Percentiles rank a stretch among this genome's conserved stretches.
phyloP scores from a whole-genome alignment of 306 rosid genomes.

The Gleditsia sinensis region DNA sequence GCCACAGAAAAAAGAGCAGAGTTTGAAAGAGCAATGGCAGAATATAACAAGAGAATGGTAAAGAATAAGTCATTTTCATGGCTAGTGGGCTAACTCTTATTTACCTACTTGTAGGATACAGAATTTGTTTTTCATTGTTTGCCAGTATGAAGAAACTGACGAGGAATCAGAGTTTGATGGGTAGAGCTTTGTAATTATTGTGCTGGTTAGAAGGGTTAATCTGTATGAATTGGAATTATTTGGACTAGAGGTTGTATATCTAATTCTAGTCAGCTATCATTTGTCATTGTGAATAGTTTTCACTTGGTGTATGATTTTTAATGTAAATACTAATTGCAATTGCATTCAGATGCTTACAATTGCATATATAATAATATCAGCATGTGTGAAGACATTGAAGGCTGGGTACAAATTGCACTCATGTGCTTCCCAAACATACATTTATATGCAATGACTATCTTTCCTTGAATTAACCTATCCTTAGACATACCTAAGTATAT shows the following conservation, averaged over 20 bases:
- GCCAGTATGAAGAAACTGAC: conserved; percentile 45
- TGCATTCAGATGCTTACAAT: conserved; percentile 1
- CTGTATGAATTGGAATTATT: background rate
- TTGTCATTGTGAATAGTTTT: background rate
- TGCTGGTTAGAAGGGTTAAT: background rate
- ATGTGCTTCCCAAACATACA: background rate
- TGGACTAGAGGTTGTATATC: conserved; percentile 25
- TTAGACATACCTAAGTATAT: background rate
- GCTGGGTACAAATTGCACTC: background rate
- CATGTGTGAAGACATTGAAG: background rate
- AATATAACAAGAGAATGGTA: conserved; percentile 55
- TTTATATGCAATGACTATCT: too few species aligned
- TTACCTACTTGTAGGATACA: background rate
- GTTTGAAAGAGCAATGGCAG: conserved; percentile 57
- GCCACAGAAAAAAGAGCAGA: conserved; percentile 65
- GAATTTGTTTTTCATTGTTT: background rate
- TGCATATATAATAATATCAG: conserved; percentile 14
- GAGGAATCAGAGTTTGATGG: conserved; percentile 39
- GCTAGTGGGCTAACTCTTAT: background rate
- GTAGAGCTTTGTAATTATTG: conserved; percentile 16
- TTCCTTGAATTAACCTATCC: background rate
- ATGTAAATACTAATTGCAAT: conserved; percentile 17
- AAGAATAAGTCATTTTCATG: background rate
- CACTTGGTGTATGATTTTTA: conserved; percentile 6
- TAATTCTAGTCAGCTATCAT: background rate